Conservation (phyloP, 768 basidiomycete species). For the Tylopilus subfusipes region DNA sequence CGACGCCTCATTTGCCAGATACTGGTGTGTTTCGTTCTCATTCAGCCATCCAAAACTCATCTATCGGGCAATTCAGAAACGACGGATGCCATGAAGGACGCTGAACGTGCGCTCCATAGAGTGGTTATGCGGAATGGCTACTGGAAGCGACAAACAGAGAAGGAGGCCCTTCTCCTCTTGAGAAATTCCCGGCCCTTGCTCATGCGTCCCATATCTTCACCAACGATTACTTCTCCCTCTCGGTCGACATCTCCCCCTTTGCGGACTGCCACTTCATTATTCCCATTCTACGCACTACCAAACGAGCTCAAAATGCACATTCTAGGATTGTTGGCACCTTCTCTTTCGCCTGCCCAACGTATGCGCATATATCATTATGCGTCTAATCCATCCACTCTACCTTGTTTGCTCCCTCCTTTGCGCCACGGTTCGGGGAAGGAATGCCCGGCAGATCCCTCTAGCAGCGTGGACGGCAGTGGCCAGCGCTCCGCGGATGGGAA, state of each 20-base stretch:
- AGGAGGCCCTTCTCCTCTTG: constrained; percentile 50
- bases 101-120: constrained; percentile 31
- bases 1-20: constrained; percentile 5
- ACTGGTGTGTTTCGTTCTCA: constrained; percentile 4
- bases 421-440: constrained; percentile 18
- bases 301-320: constrained; percentile 56
- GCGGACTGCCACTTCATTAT: constrained; percentile 18
- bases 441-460: constrained; percentile 22
- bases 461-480: constrained; percentile 9
- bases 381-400: constrained; percentile 47
- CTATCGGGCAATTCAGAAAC: constrained; percentile 15
- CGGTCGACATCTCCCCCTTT: constrained; percentile 13
- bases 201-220: constrained; percentile 27
- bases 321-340: constrained; percentile 53
- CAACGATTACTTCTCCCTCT: constrained; percentile 11
- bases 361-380: constrained; percentile 55
- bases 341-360: constrained; percentile 54
- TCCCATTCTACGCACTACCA: constrained; percentile 46
- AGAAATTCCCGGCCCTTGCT: constrained; percentile 48
- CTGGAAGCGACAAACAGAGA: constrained; percentile 42
- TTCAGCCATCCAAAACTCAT: constrained; percentile 18
- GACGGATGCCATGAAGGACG: constrained; percentile 33
- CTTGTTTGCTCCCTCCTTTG: constrained; percentile 36
- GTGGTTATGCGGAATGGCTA: constrained; percentile 47
- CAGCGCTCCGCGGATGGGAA: constrained; percentile 35